Base-by-base conservation (phyloP, 75 land plant genomes). In the Cunninghamia lanceolata region DNA sequence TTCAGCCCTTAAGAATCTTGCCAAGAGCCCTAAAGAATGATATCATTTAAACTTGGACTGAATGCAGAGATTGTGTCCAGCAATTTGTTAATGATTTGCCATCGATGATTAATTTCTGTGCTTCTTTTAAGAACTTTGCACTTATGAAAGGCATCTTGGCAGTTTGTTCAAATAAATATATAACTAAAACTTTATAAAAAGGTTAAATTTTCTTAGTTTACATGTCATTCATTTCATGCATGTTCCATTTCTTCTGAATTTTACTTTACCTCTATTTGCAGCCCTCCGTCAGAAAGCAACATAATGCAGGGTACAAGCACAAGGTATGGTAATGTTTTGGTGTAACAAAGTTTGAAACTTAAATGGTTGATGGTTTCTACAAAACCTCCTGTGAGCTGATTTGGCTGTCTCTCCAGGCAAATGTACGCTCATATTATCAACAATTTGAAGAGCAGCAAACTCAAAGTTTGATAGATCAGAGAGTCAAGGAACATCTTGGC, bases 211-310 rank as follows among this genome's bases (percentile, higher is more conserved):
- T 73, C 15, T 11, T 32, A 73, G 36, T 73, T 73, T 1, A 3
- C 34, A 73, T 34, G 75, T 13, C 13, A 73, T 73, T 73, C 15
- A 14, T 73, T 73, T 32, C 34, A 32, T 10, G 14, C 75, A 13
- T 30, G 13, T 73, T 2, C 36, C 11, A 7, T 73, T 73, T 34
- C 38, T 73, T 10, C 11, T 3, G n/a, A 63, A 7, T 63, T 25
- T 63, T 6, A 32, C 75, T 73, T 73, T 34, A 46, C 36, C 53
- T 82, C 32, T 81, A 30, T 45, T 87, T 89, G 35, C 95, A 98
- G 99, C 99, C 99, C 82, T 98, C 99, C 43, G 99, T 98, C 50
- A 93, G 99, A 86, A 98, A 96, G 82, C 99, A 98, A 87, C 99
- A 98, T 91, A 94, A 94, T 92, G 95, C 97, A 82, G 99, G 99